Conservation (phyloP, 371 early-diverging fungal genomes). For the Mucor lusitanicus region DNA sequence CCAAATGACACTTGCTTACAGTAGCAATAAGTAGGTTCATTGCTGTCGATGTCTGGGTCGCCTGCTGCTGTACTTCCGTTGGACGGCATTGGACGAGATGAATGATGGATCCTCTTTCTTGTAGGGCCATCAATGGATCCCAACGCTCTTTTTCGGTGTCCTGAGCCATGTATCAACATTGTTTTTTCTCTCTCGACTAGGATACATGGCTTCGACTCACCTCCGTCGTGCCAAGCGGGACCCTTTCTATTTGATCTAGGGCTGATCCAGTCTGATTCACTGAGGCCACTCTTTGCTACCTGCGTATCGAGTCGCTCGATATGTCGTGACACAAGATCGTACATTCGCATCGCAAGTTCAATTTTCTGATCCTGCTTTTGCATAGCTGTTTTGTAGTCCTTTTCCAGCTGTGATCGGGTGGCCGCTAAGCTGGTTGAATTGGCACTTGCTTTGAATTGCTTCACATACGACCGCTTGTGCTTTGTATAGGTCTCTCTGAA, state of each 20-base stretch:
- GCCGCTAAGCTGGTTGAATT: constrained; percentile 2
- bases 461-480: constrained; percentile 19
- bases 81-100: constrained; percentile 24
- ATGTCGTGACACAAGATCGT: constrained; percentile 38
- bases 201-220: not conserved
- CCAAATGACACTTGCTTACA: constrained; percentile 92
- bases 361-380: constrained; percentile 42
- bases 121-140: not conserved
- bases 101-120: constrained; percentile 26
- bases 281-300: constrained; percentile 28
- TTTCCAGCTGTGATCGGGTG: constrained; percentile 24
- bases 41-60: constrained; percentile 81
- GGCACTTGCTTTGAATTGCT: constrained; percentile 11
- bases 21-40: constrained; percentile 90
- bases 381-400: constrained; percentile 34
- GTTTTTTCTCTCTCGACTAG: not conserved
- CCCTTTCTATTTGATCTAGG: constrained; percentile 9
- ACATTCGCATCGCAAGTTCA: constrained; percentile 38
- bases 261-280: constrained; percentile 28
- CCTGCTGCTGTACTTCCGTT: constrained; percentile 1
- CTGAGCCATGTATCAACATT: not conserved
- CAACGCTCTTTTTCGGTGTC: not conserved
- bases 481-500: constrained; percentile 28
- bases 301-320: constrained; percentile 38
- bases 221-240: not conserved